Conservation (phyloP, 2,329 filamentous ascomycete genomes). For the Mycocentrospora acerina region DNA sequence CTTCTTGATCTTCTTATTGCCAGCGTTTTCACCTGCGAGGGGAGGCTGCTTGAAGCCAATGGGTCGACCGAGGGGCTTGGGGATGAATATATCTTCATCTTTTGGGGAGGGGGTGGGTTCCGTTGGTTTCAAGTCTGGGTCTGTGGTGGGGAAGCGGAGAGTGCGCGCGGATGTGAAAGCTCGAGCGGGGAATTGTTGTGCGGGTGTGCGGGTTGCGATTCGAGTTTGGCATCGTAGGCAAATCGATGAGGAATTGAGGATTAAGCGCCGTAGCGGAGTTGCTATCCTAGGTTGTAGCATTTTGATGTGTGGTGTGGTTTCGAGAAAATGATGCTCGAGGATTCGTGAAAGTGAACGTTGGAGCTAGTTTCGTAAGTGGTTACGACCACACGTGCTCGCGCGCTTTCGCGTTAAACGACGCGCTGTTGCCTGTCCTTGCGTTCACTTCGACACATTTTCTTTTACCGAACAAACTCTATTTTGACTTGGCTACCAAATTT, state of each 20-base stretch:
- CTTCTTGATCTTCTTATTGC: conserved; percentile 58
- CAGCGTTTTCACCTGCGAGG: conserved; percentile 76
- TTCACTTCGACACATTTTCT: conserved; percentile 5
- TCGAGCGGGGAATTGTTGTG: conserved; percentile 15
- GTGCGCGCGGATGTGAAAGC: conserved; percentile 26
- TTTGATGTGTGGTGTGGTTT: conserved; percentile 8
- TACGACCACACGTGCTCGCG: conserved; percentile 15
- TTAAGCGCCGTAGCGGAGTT: conserved; percentile 12
- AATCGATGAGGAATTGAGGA: conserved; percentile 14
- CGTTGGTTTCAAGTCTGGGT: conserved; percentile 7
- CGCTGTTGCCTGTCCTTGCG: conserved; percentile 17
- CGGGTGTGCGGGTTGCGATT: conserved; percentile 9
- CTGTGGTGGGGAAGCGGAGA: conserved; percentile 18
- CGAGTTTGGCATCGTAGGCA: conserved; percentile 20
- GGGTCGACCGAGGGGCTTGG: conserved; percentile 64
- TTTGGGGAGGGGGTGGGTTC: conserved; percentile 9
- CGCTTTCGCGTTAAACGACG: conserved; percentile 20
- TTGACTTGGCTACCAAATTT: neutral
- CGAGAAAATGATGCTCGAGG: conserved; percentile 8
- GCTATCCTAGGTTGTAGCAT: conserved; percentile 39
- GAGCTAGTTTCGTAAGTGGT: conserved; percentile 14
- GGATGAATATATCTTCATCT: conserved; percentile 47
- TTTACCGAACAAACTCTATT: conserved; percentile 5
- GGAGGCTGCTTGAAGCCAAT: conserved; percentile 81
- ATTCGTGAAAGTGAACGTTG: conserved; percentile 13